phyloP scores from a whole-genome alignment of 768 basidiomycete genomes.

The Lepiota brunneoincarnata region DNA sequence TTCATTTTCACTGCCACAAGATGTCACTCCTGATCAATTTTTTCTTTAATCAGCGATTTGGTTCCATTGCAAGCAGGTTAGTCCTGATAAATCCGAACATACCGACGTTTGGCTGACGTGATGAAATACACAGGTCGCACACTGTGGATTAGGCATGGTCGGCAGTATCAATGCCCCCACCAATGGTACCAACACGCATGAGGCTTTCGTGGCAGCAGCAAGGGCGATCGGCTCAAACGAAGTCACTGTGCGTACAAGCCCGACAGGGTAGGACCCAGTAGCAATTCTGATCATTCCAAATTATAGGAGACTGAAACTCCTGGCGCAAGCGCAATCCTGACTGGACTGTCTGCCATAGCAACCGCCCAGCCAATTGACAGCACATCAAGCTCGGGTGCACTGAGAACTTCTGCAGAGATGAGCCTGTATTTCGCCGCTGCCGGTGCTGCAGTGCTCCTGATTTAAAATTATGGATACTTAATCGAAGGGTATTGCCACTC shows the following conservation, averaged over 20 bases:
- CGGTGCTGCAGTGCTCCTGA: constrained; percentile 1
- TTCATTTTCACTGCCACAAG: neutral
- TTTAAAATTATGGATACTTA: neutral
- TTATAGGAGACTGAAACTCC: constrained; percentile 15
- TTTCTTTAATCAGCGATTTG: constrained; percentile 40
- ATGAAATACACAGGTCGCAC: constrained; percentile 19
- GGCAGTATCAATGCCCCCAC: constrained; percentile 21
- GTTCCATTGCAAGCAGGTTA: constrained; percentile 51
- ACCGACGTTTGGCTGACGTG: neutral
- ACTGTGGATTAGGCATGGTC: constrained; percentile 55
- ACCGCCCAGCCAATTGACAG: constrained; percentile 1
- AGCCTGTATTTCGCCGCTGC: constrained; percentile 5
- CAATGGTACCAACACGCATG: constrained; percentile 14
- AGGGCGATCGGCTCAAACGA: constrained; percentile 12
- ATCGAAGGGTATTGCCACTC: no score
- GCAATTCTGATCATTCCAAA: neutral
- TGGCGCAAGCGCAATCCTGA: constrained; percentile 1
- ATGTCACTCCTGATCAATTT: neutral
- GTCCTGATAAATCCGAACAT: neutral
- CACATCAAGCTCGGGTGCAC: constrained; percentile 7
- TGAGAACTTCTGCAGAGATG: constrained; percentile 5
- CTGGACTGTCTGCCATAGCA: constrained; percentile 10
- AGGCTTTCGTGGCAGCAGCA: constrained; percentile 12
- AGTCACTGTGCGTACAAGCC: constrained; percentile 5
- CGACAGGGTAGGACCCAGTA: neutral